Conservation (phyloP, 345 rosid species). For the Clarkia xantiana region DNA sequence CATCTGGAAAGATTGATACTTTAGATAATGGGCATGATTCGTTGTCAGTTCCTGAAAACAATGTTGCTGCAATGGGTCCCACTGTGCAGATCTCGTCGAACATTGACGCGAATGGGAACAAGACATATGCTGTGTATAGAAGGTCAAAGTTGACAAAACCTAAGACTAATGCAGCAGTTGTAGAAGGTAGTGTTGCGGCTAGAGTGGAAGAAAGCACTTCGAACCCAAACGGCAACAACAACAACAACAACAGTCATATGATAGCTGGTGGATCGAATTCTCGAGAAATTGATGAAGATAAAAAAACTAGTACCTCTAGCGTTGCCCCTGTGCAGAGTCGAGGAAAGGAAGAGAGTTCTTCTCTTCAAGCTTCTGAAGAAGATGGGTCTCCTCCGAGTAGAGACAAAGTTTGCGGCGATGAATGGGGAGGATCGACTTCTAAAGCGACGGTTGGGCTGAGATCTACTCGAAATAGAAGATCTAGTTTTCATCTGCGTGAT, state of each 20-base stretch:
- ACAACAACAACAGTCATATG: constrained; percentile 11
- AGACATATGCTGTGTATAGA: constrained; percentile 70
- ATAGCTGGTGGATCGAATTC: constrained; percentile 16
- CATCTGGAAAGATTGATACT: constrained; percentile 14
- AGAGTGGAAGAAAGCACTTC: constrained; percentile 30
- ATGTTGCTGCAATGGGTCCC: constrained; percentile 8
- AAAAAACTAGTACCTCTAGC: too few species aligned
- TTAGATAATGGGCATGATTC: constrained; percentile 17
- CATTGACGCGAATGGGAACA: constrained; percentile 11
- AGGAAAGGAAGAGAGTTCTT: too few species aligned
- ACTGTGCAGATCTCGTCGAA: too few species aligned
- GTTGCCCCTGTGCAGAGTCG: too few species aligned
- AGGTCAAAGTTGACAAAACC: constrained; percentile 49
- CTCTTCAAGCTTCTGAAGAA: constrained; percentile 4
- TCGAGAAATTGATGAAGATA: constrained; percentile 12
- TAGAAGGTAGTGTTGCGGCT: constrained; percentile 5
- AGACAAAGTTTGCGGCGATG: constrained; percentile 36
- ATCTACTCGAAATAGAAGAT: constrained; percentile 77
- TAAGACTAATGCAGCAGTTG: constrained; percentile 24
- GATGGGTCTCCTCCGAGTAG: constrained; percentile 13
- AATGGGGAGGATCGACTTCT: constrained; percentile 47
- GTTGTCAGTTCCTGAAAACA: constrained; percentile 15
- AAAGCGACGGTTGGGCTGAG: constrained; percentile 52
- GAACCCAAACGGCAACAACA: constrained; percentile 24
- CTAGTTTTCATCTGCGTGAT: constrained; percentile 44